Base-by-base conservation (phyloP, 805 yeast genomes). In the Candida multigemmis region DNA sequence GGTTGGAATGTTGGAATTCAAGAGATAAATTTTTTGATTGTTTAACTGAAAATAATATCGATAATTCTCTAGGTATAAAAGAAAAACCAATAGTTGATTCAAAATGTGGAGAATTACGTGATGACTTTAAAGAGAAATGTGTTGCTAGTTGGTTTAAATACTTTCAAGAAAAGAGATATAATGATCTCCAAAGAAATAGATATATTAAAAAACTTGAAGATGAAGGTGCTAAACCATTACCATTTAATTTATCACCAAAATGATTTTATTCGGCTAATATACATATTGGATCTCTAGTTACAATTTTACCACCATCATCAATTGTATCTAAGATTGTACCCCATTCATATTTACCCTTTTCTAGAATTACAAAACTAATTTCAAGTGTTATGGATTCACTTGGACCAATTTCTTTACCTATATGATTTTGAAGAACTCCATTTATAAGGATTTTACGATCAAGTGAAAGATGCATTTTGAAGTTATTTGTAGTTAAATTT, bases 1-100 rank as follows among this genome's bases (percentile, higher is more conserved):
- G 97, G 38, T 68, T 73, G 45, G 60, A 64, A 33, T 89, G 98
- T 59, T 91, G 97, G 97, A 89, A 77, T 26, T 65, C 89, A 6
- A 70, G 98, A 33, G 98, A 89, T 44, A 41, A 42, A 21, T 86
- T 70, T 47, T 84, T 84, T 42, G 65, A 55, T 6, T 89, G 98
- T 50, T 62, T 89, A 25, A 83, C 80, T 38, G 61, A 56, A 25
- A 68, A 79, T 42, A 56, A 69, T 11, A 76, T 89, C 28, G 72
- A 70, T 6, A 81, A 82, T 49, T 81, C 94, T 12, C 55, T 77
- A 28, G 83, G 75, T 34, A 66, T 71, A 7, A 60, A 62, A 27
- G 51, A 57, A 27, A 59, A 61, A 23, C 45, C 48, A 5, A 52
- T 53, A 16, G 73, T 84, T 22, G 65, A 68, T 27, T 42, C 55